These are phyloP conservation scores for Penicillium soppii DNA, from an alignment of 495 filamentous ascomycete species.

Conservation along the genomic window DNA sequence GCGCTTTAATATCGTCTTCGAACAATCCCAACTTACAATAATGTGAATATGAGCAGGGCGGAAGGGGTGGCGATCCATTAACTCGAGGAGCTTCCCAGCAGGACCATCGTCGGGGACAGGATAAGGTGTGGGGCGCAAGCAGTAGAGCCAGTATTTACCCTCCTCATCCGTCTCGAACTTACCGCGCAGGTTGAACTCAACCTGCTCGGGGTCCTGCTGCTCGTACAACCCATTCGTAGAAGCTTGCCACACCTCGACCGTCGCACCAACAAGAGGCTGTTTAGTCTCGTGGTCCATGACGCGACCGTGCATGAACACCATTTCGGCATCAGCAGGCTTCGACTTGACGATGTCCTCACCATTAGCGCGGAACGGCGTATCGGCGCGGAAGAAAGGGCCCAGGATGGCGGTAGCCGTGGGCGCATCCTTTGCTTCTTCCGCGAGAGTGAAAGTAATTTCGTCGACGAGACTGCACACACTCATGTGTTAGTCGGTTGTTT, in stretches of 20 bases:
- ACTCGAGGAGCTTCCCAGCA: constrained; percentile 42
- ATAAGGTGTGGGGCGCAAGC: constrained; percentile 68
- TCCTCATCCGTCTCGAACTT: constrained; percentile 65
- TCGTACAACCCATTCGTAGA: constrained; percentile 79
- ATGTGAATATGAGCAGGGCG: constrained; percentile 85
- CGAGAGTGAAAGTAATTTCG: constrained; percentile 71
- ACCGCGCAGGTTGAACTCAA: constrained; percentile 72
- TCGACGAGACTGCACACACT: constrained; percentile 55
- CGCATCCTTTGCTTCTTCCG: constrained; percentile 44
- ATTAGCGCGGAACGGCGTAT: constrained; percentile 63
- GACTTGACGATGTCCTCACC: constrained; percentile 64
- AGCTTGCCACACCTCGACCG: constrained; percentile 76
- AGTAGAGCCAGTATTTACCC: constrained; percentile 67
- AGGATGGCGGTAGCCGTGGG: constrained; percentile 72
- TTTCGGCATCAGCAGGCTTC: constrained; percentile 50
- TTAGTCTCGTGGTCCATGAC: constrained; percentile 58
- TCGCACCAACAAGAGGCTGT: constrained; percentile 58
- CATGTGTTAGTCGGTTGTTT: constrained; percentile 1
- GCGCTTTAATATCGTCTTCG: constrained; percentile 4
- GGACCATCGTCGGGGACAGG: constrained; percentile 68
- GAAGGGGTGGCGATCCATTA: constrained; percentile 75
- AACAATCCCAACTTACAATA: constrained; percentile 50
- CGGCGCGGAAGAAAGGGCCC: constrained; percentile 73
- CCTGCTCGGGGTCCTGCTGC: constrained; percentile 70
- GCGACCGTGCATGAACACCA: constrained; percentile 61